Evolutionary conservation across 208 protist species (phyloP).

Genomic region (Sergeia podlipaevii): DNA sequence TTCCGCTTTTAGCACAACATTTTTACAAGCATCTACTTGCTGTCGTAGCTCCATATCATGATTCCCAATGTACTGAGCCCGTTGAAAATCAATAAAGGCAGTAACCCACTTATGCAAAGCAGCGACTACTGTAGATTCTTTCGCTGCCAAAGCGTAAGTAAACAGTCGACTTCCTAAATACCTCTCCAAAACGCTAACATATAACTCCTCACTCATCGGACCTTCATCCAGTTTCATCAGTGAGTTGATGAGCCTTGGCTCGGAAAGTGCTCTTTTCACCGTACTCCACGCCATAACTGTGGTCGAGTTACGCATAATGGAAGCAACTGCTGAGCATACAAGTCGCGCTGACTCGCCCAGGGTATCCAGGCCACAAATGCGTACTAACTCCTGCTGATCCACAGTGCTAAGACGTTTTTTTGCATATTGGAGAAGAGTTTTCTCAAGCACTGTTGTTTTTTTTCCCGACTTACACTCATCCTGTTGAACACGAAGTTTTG

Average conservation of each 20-base stretch:
- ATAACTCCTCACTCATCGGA: slow-evolving; percentile 4
- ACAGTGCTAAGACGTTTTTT: too few species aligned
- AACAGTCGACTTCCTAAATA: slow-evolving; percentile 17
- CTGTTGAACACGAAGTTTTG: too few species aligned
- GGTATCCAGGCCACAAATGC: too few species aligned
- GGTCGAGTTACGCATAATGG: neutral
- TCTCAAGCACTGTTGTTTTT: too few species aligned
- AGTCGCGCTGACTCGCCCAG: too few species aligned
- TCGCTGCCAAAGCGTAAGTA: slow-evolving; percentile 6
- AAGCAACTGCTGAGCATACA: slow-evolving; percentile 1
- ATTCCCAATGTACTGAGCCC: slow-evolving; percentile 23
- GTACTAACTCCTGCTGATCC: too few species aligned
- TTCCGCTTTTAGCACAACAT: too few species aligned
- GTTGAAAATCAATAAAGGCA: slow-evolving; percentile 47
- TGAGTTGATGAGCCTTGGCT: neutral
- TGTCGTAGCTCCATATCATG: slow-evolving; percentile 29
- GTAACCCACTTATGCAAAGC: slow-evolving; percentile 51
- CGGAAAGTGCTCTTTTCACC: neutral
- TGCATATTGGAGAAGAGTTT: too few species aligned
- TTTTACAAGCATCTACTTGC: slow-evolving; percentile 26
- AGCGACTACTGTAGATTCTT: slow-evolving; percentile 18
- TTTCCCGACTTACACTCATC: too few species aligned
- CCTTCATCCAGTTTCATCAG: slow-evolving; percentile 8
- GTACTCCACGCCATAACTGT: neutral
- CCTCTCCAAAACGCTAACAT: slow-evolving; percentile 10